A percentile compares a stretch with the other conserved stretches of the same genome.
phyloP scores from a whole-genome alignment of 176 grass and related monocot genomes.

The Musa beccarii region DNA sequence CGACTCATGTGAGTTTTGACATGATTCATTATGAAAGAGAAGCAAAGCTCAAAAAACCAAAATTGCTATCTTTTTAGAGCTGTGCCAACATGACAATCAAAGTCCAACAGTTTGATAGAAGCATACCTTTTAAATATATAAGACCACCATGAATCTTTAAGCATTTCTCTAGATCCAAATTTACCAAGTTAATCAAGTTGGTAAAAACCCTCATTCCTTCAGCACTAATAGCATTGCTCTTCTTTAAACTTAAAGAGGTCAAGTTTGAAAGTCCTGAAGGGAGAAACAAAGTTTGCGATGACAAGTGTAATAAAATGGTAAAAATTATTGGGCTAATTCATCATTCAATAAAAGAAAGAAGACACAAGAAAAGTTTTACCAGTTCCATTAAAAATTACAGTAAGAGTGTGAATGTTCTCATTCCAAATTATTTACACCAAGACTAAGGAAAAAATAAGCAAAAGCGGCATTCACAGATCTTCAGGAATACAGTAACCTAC shows the following conservation, averaged over 20 bases:
- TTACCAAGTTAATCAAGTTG: constrained; percentile 75
- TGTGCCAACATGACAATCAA: not conserved
- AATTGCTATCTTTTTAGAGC: not conserved
- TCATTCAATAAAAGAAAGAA: constrained; percentile 15
- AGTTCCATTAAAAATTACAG: not conserved
- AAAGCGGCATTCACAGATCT: not conserved
- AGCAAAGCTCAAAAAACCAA: not conserved
- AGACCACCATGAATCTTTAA: constrained; percentile 74
- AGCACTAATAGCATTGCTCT: constrained; percentile 57
- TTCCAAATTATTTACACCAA: not conserved
- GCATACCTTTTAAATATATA: constrained; percentile 79
- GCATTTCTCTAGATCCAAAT: constrained; percentile 82
- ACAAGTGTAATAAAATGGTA: not conserved
- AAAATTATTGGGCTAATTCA: not conserved
- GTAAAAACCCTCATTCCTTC: constrained; percentile 75
- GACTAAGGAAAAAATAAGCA: not conserved
- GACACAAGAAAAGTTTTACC: not conserved
- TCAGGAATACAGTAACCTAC: not conserved
- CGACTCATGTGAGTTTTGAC: not conserved
- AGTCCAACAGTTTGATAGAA: not conserved
- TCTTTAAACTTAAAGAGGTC: constrained; percentile 84
- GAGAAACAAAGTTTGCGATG: constrained; percentile 14
- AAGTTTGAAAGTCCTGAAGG: constrained; percentile 71
- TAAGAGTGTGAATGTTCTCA: not conserved
- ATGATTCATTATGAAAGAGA: not conserved